Percentiles rank a stretch among this genome's conserved stretches.
Evolutionary conservation across 2,329 filamentous ascomycete genomes (phyloP).

Genomic region (Trichophyton verrucosum): DNA sequence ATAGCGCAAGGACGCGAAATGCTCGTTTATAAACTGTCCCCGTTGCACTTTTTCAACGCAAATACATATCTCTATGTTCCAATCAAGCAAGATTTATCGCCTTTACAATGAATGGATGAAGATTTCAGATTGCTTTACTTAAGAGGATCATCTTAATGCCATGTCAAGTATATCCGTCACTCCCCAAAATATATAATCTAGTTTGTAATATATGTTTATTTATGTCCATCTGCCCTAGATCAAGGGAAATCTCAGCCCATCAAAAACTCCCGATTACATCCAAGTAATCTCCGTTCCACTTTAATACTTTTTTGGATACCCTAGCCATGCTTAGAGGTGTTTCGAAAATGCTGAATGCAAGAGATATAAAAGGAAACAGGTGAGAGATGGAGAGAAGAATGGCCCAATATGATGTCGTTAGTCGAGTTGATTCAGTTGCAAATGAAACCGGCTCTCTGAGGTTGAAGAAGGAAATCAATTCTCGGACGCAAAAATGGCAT

Average conservation of each 20-base stretch:
- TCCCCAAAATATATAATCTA: neutral
- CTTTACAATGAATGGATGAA: neutral
- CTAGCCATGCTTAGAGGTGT: neutral
- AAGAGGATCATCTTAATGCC: neutral
- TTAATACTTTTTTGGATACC: neutral
- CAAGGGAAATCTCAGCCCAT: neutral
- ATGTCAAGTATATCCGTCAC: neutral
- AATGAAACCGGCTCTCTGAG: neutral
- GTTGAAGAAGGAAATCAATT: neutral
- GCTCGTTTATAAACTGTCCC: slow-evolving; percentile 3
- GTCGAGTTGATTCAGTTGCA: neutral
- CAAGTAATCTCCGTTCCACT: neutral
- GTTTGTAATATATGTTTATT: neutral
- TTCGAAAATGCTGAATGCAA: neutral
- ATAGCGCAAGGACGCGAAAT: neutral
- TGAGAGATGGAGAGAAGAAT: neutral
- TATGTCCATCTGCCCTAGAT: neutral
- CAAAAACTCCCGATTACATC: slow-evolving; percentile 1
- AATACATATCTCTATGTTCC: neutral
- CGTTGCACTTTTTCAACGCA: neutral
- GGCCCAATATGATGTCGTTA: neutral
- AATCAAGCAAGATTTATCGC: neutral
- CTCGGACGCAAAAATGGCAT: neutral
- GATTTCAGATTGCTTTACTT: neutral
- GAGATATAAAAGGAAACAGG: neutral